phyloP scores from a whole-genome alignment of 345 rosid species.

The Cardamine resedifolia region DNA sequence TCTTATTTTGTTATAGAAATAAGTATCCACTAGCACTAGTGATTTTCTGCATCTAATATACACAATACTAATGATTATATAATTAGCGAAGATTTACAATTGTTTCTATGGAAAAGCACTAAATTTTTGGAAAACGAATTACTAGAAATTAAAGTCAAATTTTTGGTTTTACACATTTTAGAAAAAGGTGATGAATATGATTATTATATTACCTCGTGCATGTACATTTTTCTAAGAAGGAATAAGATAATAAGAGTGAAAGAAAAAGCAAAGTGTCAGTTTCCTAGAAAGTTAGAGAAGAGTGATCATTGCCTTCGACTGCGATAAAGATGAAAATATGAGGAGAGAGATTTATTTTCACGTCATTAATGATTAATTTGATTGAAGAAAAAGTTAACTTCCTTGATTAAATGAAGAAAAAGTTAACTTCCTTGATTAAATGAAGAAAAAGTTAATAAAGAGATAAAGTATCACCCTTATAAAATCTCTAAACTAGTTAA shows the following conservation, averaged over 20 bases:
- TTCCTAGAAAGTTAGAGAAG: slow-evolving; percentile 42
- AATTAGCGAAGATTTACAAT: not conserved
- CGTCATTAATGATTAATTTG: slow-evolving; percentile 22
- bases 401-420: no score
- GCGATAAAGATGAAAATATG: slow-evolving; percentile 16
- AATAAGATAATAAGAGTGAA: slow-evolving; percentile 21
- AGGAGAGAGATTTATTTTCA: slow-evolving; percentile 34
- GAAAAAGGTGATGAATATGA: not conserved
- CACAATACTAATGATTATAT: not conserved
- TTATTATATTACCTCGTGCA: slow-evolving; percentile 7
- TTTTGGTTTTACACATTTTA: not conserved
- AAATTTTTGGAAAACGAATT: not conserved
- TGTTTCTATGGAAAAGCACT: not conserved
- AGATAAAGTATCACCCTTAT: not conserved
- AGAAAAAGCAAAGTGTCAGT: slow-evolving; percentile 38
- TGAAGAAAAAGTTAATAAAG: no score
- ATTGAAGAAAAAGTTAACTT: not conserved
- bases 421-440: no score
- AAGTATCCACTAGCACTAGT: not conserved
- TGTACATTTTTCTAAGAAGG: slow-evolving; percentile 27
- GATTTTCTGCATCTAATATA: not conserved
- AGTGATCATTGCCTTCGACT: slow-evolving; percentile 39
- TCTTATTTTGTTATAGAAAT: not conserved
- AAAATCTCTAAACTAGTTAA: not conserved
- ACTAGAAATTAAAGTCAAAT: not conserved